Conservation (phyloP, 2,329 filamentous ascomycete species). For the Myriosclerotinia scirpicola region DNA sequence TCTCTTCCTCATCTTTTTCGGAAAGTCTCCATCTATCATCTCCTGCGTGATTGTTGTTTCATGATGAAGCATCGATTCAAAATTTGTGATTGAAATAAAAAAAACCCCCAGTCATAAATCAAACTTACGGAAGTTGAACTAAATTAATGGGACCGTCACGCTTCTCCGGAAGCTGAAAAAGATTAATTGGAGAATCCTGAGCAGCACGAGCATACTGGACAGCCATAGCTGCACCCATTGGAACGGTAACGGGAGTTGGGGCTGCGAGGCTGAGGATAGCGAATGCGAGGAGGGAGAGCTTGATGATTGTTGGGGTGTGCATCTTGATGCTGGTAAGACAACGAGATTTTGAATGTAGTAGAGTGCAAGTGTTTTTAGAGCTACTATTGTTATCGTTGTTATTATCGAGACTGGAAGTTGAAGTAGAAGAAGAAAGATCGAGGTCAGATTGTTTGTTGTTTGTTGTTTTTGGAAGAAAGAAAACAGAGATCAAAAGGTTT, state of each 20-base stretch:
- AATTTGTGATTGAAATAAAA: neutral
- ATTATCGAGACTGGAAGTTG: neutral
- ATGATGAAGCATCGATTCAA: neutral
- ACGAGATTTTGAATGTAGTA: neutral
- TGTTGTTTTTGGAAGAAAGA: neutral
- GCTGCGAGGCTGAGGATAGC: conserved; percentile 1
- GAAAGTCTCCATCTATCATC: too few relatives aligned
- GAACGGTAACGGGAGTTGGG: neutral
- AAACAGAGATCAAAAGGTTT: neutral
- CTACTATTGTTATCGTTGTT: too few relatives aligned
- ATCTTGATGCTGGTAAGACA: neutral
- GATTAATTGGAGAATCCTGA: neutral
- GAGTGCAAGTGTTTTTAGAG: neutral
- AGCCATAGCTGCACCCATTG: neutral
- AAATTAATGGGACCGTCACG: neutral
- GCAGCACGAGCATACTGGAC: neutral
- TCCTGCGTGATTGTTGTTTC: too few relatives aligned
- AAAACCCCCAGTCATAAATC: neutral
- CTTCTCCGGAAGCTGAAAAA: neutral
- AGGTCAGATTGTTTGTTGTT: neutral
- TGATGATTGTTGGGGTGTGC: neutral
- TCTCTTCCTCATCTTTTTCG: too few relatives aligned
- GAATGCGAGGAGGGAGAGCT: conserved; percentile 1
- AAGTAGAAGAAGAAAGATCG: too few relatives aligned
- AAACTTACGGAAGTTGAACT: neutral